Evolutionary conservation across 1,284 basidiomycete genomes (phyloP).

Genomic region (Rhodotorula sp.): DNA sequence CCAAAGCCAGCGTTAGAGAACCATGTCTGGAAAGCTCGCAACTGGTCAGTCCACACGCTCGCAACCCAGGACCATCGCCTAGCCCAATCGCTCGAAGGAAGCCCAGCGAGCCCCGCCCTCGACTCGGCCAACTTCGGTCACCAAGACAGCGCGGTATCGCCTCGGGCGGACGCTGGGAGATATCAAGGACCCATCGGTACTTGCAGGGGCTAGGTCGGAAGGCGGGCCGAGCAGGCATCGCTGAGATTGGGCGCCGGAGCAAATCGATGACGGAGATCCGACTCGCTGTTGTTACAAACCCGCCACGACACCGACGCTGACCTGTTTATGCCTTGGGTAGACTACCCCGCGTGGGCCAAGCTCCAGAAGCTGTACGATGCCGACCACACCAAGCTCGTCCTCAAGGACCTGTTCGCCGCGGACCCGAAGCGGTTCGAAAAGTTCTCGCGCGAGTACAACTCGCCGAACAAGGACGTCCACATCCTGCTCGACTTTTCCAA

Average conservation of each 20-base stretch:
- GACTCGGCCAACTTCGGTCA: constrained; percentile 12
- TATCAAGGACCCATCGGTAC: too few species aligned
- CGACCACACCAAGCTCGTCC: constrained; percentile 70
- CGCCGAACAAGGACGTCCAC: constrained; percentile 67
- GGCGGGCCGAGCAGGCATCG: too few species aligned
- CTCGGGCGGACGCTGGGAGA: too few species aligned
- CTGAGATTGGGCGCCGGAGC: too few species aligned
- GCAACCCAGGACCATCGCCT: neutral
- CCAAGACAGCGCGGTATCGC: too few species aligned
- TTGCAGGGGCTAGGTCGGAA: too few species aligned
- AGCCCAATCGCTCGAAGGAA: neutral
- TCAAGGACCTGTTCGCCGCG: constrained; percentile 86
- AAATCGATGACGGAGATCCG: too few species aligned
- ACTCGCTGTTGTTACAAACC: too few species aligned
- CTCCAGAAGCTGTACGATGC: constrained; percentile 81
- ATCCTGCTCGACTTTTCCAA: constrained; percentile 96
- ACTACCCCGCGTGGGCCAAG: constrained; percentile 85
- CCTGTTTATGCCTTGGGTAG: constrained; percentile 55
- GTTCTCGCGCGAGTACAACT: constrained; percentile 74
- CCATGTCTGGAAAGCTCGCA: constrained; percentile 33
- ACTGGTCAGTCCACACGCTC: constrained; percentile 16
- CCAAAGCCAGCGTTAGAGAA: neutral
- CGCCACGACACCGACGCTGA: neutral
- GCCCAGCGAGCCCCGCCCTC: neutral
- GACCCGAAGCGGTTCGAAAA: constrained; percentile 84